These are phyloP conservation scores for Quercus lobata DNA, from an alignment of 331 rosid species.

Conservation along the genomic window DNA sequence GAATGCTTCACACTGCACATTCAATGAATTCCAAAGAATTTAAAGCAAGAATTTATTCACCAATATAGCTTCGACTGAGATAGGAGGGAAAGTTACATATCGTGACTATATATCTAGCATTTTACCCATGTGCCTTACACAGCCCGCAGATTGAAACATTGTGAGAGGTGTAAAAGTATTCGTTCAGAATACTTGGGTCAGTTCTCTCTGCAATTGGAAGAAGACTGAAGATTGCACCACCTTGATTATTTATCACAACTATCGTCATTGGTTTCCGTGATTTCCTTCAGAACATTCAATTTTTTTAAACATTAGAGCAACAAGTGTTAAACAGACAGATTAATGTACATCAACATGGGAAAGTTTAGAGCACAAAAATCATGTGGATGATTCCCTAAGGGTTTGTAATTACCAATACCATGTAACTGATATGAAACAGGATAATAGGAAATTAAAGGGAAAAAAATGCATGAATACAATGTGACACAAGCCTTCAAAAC, in stretches of 20 bases:
- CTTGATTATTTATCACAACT: slow-evolving; percentile 78
- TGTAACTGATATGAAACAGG: not conserved
- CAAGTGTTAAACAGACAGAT: not conserved
- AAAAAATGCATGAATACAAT: not conserved
- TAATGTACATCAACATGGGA: too few species aligned
- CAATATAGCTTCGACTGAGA: slow-evolving; percentile 2
- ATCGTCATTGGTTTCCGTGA: slow-evolving; percentile 86
- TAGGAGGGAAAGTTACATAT: not conserved
- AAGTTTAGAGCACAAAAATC: not conserved
- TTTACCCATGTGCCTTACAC: slow-evolving; percentile 89
- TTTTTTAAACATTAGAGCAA: not conserved
- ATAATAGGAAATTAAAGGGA: not conserved
- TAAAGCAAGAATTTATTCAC: slow-evolving; percentile 12
- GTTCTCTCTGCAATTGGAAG: slow-evolving; percentile 78
- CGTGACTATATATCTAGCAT: slow-evolving; percentile 6
- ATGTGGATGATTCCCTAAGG: not conserved
- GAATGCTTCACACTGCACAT: slow-evolving; percentile 73
- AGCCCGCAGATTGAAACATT: slow-evolving; percentile 56
- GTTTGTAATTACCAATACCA: not conserved
- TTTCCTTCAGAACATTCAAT: slow-evolving; percentile 36
- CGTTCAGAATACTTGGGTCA: slow-evolving; percentile 49
- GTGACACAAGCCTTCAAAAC: slow-evolving; percentile 13
- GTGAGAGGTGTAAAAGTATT: slow-evolving; percentile 83
- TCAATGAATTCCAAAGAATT: slow-evolving; percentile 23
- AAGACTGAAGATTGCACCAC: slow-evolving; percentile 92